Evolutionary conservation across 148 eudicot genomes (phyloP).

Genomic region (Arctostaphylos glauca): DNA sequence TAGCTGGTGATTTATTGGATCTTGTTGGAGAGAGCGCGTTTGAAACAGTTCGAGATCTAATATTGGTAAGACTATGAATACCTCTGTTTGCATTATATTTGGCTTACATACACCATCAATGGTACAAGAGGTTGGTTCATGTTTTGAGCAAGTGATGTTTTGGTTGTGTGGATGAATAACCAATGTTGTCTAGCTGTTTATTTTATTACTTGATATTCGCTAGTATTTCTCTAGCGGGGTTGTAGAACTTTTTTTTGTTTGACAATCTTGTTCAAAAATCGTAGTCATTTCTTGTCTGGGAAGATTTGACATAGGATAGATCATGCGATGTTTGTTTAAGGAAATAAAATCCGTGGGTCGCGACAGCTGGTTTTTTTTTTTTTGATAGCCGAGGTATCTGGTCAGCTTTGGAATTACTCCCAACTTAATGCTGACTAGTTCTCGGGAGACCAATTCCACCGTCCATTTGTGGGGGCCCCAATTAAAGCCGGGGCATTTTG

Average conservation of each 20-base stretch:
- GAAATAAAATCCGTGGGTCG: neutral
- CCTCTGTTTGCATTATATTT: neutral
- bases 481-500: no score
- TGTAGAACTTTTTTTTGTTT: constrained; percentile 6
- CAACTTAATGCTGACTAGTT: no score
- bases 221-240: neutral
- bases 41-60: constrained; percentile 89
- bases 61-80: constrained; percentile 45
- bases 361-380: neutral
- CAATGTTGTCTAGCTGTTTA: neutral
- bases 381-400: no score
- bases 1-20: constrained; percentile 95
- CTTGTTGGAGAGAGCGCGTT: constrained; percentile 91
- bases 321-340: neutral
- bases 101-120: neutral
- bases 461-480: no score
- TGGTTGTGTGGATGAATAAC: constrained; percentile 7
- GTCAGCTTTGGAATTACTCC: no score
- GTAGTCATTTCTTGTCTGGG: neutral
- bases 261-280: constrained; percentile 6
- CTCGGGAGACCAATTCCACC: no score
- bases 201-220: neutral
- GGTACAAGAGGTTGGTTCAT: constrained; percentile 12
- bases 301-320: neutral
- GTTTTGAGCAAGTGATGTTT: neutral